Base-by-base conservation (phyloP, 75 land plant genomes). In the Cunninghamia lanceolata region DNA sequence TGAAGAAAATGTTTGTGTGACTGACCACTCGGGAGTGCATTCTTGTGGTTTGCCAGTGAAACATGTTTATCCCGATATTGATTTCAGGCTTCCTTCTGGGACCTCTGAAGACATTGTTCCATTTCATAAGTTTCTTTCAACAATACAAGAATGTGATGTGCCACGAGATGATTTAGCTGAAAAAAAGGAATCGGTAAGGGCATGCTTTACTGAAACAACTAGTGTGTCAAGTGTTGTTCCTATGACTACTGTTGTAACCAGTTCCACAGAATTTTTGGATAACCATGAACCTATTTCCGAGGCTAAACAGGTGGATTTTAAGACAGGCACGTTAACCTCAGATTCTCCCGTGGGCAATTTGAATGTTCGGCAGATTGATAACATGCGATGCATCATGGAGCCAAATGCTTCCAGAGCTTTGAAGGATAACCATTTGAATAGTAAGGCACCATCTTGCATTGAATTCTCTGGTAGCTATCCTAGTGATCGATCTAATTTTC, bases 121-220 rank as follows among this genome's bases (percentile, higher is more conserved):
- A 25, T 42, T 19, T 42, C 82, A 79, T 14, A 25, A 9, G 10
- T 79, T 79, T 42, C 1, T 17, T 9, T 42, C 25, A 25, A 39
- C 28, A 79, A 28, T 28, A 21, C 25, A 38, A 42, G 47, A 25
- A 25, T 42, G 43, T 42, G 42, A 28, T 78, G 11, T 40, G 11
- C 45, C 25, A 42, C 28, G 6, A 78, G 45, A 78, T 39, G 81
- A 21, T 78, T 7, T 19, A 42, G 81, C 3, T 78, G 9, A 25
- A 42, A 78, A 25, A 21, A 40, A 9, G 42, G 46, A 78, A 78
- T 39, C 42, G 42, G 81, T 46, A 25, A 42, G 42, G 81, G 47
- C 81, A 78, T 42, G 30, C 81, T 78, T 40, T 38, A 42, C 45
- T 78, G 81, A 78, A 40, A 47, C 81, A 9, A 78, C 81, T 42